These are phyloP conservation scores for Entophlyctis luteolus DNA, from an alignment of 192 early-diverging fungal species.

Conservation along the genomic window DNA sequence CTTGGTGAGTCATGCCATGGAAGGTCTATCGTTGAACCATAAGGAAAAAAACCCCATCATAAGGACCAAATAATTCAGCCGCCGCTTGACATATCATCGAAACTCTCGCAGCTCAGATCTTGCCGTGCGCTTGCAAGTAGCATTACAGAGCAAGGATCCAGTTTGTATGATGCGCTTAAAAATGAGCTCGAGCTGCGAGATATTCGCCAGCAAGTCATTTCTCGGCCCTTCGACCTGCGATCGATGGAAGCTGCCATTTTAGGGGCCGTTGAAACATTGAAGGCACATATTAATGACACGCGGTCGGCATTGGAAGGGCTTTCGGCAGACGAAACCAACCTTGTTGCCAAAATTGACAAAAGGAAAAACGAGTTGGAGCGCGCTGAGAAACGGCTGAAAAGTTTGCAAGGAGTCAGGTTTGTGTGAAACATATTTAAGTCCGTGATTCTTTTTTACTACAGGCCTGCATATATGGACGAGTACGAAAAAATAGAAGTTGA, in stretches of 20 bases:
- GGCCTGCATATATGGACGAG: slow-evolving; percentile 60
- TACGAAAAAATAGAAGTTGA: slow-evolving; percentile 56
- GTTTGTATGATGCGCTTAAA: slow-evolving; percentile 45
- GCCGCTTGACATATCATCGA: slow-evolving; percentile 42
- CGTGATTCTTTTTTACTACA: background rate
- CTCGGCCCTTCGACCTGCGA: slow-evolving; percentile 48
- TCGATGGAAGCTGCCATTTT: slow-evolving; percentile 43
- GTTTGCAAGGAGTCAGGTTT: slow-evolving; percentile 49
- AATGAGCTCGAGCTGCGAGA: slow-evolving; percentile 43
- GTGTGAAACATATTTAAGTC: background rate
- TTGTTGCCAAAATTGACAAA: slow-evolving; percentile 55
- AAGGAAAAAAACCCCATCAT: background rate
- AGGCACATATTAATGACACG: slow-evolving; percentile 30
- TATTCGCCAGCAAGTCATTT: slow-evolving; percentile 38
- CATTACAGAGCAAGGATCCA: slow-evolving; percentile 47
- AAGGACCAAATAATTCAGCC: slow-evolving; percentile 22
- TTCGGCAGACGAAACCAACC: slow-evolving; percentile 43
- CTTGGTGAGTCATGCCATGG: background rate
- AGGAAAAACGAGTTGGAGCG: slow-evolving; percentile 50
- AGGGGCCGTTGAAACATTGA: slow-evolving; percentile 31
- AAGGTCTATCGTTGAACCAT: too few species aligned
- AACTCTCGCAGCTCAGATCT: slow-evolving; percentile 39
- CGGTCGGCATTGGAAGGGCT: slow-evolving; percentile 35
- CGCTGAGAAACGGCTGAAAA: slow-evolving; percentile 48
- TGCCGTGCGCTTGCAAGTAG: slow-evolving; percentile 41